Percentiles rank a stretch among this genome's conserved stretches.
Evolutionary conservation across 768 basidiomycete genomes (phyloP).

Genomic region (Agrocybe praecox): DNA sequence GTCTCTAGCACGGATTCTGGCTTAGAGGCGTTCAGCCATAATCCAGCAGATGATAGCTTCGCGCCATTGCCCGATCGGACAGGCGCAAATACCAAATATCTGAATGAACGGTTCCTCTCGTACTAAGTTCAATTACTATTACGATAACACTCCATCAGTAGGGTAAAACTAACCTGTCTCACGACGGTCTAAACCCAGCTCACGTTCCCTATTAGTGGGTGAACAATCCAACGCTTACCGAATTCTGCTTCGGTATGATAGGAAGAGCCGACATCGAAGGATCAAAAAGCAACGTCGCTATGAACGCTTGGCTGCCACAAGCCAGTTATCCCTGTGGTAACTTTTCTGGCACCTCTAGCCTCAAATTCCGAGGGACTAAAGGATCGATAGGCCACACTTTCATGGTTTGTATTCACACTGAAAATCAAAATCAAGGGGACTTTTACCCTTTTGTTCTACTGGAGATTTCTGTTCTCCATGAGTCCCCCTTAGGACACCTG

Average conservation of each 20-base stretch:
- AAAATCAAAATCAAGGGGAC: slow-evolving; percentile 83
- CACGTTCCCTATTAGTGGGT: slow-evolving; percentile 76
- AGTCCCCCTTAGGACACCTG: slow-evolving; percentile 82
- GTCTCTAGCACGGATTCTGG: slow-evolving; percentile 79
- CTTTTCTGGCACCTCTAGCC: slow-evolving; percentile 83
- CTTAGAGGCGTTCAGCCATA: slow-evolving; percentile 87
- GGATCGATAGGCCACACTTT: slow-evolving; percentile 85
- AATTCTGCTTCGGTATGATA: slow-evolving; percentile 83
- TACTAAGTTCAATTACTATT: slow-evolving; percentile 83
- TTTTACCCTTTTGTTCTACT: slow-evolving; percentile 82
- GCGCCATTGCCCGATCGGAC: slow-evolving; percentile 78
- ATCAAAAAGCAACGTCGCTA: slow-evolving; percentile 84
- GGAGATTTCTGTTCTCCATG: slow-evolving; percentile 80
- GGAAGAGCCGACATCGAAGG: slow-evolving; percentile 83
- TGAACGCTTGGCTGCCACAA: slow-evolving; percentile 84
- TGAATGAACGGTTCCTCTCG: slow-evolving; percentile 84
- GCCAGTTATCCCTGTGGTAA: slow-evolving; percentile 81
- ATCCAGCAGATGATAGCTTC: slow-evolving; percentile 84
- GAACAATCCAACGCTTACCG: slow-evolving; percentile 82
- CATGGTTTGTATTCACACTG: slow-evolving; percentile 81
- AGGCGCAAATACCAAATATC: slow-evolving; percentile 82
- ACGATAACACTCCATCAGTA: slow-evolving; percentile 77
- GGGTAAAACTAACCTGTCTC: slow-evolving; percentile 88
- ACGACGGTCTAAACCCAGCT: slow-evolving; percentile 84
- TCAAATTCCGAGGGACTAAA: slow-evolving; percentile 80